Evolutionary conservation across 768 basidiomycete genomes (phyloP), one percentile per base, ranked within the genome.

Genomic region (Kwoniella sp.): DNA sequence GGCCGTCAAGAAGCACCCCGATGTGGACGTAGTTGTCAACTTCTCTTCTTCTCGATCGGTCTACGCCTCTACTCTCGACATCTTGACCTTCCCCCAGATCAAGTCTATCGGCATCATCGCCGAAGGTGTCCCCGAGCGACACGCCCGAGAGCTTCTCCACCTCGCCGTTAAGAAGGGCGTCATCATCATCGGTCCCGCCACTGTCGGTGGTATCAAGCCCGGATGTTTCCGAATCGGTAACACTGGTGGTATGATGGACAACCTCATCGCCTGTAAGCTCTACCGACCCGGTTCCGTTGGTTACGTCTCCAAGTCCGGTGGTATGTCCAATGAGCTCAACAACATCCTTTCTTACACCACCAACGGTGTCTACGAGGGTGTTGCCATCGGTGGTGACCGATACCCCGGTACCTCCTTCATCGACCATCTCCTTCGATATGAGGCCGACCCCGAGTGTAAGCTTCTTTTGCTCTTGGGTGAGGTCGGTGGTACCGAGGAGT

Each of bases 171-270:
- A 86, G 79, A 92, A 90, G 83, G 86, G 85, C 40, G 92, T 98
- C 59, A 85, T 94, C 78, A 94, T 98, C 83, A 88, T 90, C 60
- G 95, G 96, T 37, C 96, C 96, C 63, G 96, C 96, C 25, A 99
- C 95, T 54, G 95, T 98, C 58, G 95, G 95, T 83, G 95, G 95
- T 77, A 96, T 99, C 85, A 99, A 99, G 85, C 94, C 95, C 62
- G 95, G 95, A 47, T 97, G 95, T 85, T 98, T 97, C 90, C 87
- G 94, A 81, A 98, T 98, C 75, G 95, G 95, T 76, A 99, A 99
- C 86, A 93, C 91, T 64, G 95, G 95, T 84, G 95, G 91, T 77
- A 98, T 98, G 95, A 96, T 97, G 94, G 95, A 99, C 85, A 99
- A 98, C 85, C 94, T 98, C 83, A 96, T 97, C 78, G 84, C 94